These are phyloP conservation scores for Hirschfeldia incana DNA, from an alignment of 345 rosid genomes.

Conservation along the genomic window DNA sequence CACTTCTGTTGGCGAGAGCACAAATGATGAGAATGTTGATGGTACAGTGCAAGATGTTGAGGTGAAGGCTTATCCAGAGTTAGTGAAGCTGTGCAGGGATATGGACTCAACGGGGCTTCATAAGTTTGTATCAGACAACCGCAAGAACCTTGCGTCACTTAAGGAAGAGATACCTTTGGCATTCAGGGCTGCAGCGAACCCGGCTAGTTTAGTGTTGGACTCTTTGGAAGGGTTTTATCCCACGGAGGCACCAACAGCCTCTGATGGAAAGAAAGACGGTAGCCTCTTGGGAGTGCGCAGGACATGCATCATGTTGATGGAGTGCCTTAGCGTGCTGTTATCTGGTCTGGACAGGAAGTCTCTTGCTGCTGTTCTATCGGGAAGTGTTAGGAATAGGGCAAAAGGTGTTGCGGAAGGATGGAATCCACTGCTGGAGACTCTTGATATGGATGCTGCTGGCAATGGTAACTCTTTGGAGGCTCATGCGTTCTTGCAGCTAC, in stretches of 20 bases:
- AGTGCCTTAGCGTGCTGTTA: conserved; percentile 82
- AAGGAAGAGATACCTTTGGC: conserved; percentile 92
- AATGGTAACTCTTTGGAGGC: conserved; percentile 99
- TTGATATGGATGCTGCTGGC: conserved; percentile 77
- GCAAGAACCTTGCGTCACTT: conserved; percentile 86
- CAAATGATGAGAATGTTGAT: conserved; percentile 24
- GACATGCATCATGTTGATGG: conserved; percentile 98
- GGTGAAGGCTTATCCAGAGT: conserved; percentile 73
- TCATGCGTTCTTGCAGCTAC: conserved; percentile 95
- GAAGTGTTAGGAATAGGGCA: conserved; percentile 67
- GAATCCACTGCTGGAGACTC: conserved; percentile 77
- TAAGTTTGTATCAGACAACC: conserved; percentile 91
- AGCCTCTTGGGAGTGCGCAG: conserved; percentile 87
- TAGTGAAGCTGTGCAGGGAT: conserved; percentile 70
- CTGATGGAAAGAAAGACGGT: conserved; percentile 88
- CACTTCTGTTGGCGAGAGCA: conserved; percentile 42
- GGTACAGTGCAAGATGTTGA: conserved; percentile 54
- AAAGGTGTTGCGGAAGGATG: conserved; percentile 83
- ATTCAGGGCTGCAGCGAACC: conserved; percentile 69
- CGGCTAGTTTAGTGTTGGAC: conserved; percentile 73
- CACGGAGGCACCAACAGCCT: conserved; percentile 45
- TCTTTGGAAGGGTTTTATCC: conserved; percentile 86
- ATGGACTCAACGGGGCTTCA: conserved; percentile 94
- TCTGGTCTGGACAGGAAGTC: conserved; percentile 46
- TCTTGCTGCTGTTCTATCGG: conserved; percentile 56